Percentiles rank a stretch among this genome's conserved stretches.
Evolutionary conservation across 345 rosid species (phyloP).

Genomic region (Cardamine resedifolia): DNA sequence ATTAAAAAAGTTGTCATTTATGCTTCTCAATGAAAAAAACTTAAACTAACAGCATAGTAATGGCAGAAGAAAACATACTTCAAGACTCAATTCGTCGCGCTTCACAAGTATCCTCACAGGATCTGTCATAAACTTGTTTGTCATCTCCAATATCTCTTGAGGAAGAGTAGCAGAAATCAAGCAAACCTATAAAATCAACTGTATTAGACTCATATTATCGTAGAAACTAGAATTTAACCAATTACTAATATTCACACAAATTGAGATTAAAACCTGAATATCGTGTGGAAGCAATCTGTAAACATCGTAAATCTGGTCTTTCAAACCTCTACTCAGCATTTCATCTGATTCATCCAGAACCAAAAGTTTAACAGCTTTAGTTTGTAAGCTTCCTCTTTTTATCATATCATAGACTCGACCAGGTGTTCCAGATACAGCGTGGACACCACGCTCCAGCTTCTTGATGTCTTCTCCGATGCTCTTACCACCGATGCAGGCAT

Average conservation of each 20-base stretch:
- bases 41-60: background rate
- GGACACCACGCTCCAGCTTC: constrained; percentile 55
- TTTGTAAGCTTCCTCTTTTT: constrained; percentile 88
- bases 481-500: constrained; percentile 92
- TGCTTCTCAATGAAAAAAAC: background rate
- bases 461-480: constrained; percentile 94
- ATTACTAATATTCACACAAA: background rate
- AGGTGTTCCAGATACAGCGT: constrained; percentile 89
- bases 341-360: constrained; percentile 89
- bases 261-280: constrained; percentile 59
- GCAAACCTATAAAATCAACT: constrained; percentile 52
- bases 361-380: constrained; percentile 58
- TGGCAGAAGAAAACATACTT: constrained; percentile 43
- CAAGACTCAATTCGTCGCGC: constrained; percentile 90
- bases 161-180: constrained; percentile 97
- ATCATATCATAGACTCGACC: constrained; percentile 98
- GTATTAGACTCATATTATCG: background rate
- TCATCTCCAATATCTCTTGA: constrained; percentile 92
- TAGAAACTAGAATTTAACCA: background rate
- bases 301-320: constrained; percentile 94
- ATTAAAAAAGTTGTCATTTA: background rate
- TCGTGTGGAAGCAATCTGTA: constrained; percentile 93
- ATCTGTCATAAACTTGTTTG: constrained; percentile 92
- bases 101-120: constrained; percentile 94
- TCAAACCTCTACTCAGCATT: constrained; percentile 96